phyloP scores from a whole-genome alignment of 495 filamentous ascomycete species.

The Pyrenopolyporus hunteri region DNA sequence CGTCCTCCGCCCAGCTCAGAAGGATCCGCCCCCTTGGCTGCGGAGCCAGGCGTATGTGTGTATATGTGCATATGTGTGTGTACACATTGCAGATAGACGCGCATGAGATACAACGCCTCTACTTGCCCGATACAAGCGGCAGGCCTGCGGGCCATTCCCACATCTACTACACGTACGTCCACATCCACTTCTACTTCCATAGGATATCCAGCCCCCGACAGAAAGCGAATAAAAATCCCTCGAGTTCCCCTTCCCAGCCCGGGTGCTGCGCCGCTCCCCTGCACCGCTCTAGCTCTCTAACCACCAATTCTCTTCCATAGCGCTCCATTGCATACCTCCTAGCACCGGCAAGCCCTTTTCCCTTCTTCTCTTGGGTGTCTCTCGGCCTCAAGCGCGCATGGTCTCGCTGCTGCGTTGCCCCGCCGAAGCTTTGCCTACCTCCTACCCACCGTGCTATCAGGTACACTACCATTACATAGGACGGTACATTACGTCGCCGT shows the following conservation, averaged over 20 bases:
- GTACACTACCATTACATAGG: too few relatives aligned
- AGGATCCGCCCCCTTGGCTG: slow-evolving; percentile 19
- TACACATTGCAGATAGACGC: not conserved
- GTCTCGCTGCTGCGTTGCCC: too few relatives aligned
- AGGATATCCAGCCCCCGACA: not conserved
- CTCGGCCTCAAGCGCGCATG: too few relatives aligned
- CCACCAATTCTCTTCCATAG: not conserved
- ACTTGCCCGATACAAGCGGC: slow-evolving; percentile 17
- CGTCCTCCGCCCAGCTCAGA: not conserved
- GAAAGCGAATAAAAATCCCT: slow-evolving; percentile 26
- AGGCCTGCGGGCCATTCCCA: not conserved
- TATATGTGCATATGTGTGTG: not conserved
- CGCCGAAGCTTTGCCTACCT: too few relatives aligned
- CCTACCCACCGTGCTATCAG: too few relatives aligned
- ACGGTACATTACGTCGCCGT: too few relatives aligned
- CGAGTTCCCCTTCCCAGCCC: slow-evolving; percentile 10
- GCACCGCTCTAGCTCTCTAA: slow-evolving; percentile 3
- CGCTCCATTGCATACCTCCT: not conserved
- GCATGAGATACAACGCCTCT: slow-evolving; percentile 1
- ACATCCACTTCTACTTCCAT: not conserved
- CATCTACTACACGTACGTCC: not conserved
- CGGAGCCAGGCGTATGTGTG: not conserved
- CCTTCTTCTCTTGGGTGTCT: too few relatives aligned
- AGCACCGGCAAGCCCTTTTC: not conserved
- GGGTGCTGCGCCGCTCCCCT: slow-evolving; percentile 30